These are phyloP conservation scores for Ophiocordyceps australis DNA, from an alignment of 2,329 filamentous ascomycete genomes.

Conservation along the genomic window DNA sequence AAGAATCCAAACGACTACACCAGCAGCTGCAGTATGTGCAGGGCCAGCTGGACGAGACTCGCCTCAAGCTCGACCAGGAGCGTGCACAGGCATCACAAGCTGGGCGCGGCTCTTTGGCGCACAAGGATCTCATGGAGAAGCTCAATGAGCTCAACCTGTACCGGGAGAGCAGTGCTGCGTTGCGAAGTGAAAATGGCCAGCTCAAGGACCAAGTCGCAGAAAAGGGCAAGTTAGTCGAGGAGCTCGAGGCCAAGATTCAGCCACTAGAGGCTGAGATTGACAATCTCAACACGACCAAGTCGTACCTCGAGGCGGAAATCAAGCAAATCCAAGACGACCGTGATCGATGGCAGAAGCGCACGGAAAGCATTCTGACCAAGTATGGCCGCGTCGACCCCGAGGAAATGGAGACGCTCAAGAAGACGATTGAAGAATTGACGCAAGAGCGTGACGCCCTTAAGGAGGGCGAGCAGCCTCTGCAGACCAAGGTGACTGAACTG, in stretches of 20 bases:
- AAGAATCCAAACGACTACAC: constrained; percentile 75
- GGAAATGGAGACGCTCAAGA: constrained; percentile 78
- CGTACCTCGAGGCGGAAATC: constrained; percentile 73
- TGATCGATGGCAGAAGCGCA: constrained; percentile 89
- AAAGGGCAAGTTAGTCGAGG: constrained; percentile 57
- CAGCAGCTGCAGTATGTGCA: constrained; percentile 82
- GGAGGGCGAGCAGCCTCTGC: constrained; percentile 29
- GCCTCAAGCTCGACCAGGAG: constrained; percentile 81
- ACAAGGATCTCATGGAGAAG: constrained; percentile 85
- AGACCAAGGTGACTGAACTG: constrained; percentile 31
- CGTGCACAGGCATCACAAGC: constrained; percentile 58
- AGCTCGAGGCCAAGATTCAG: constrained; percentile 57
- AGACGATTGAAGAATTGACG: constrained; percentile 49
- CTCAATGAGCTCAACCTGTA: constrained; percentile 91
- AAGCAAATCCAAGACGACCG: constrained; percentile 80
- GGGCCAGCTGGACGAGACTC: constrained; percentile 72
- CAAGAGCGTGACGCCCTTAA: constrained; percentile 44
- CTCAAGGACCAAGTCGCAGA: constrained; percentile 59
- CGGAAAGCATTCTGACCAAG: constrained; percentile 87
- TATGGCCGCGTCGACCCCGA: constrained; percentile 91
- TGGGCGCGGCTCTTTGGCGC: constrained; percentile 54
- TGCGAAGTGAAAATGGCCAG: constrained; percentile 72
- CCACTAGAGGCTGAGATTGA: constrained; percentile 66
- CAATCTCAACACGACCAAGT: constrained; percentile 66
- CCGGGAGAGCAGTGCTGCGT: constrained; percentile 81